These are phyloP conservation scores for Hanseniaspora meyeri DNA, from an alignment of 805 yeast species.

Conservation along the genomic window DNA sequence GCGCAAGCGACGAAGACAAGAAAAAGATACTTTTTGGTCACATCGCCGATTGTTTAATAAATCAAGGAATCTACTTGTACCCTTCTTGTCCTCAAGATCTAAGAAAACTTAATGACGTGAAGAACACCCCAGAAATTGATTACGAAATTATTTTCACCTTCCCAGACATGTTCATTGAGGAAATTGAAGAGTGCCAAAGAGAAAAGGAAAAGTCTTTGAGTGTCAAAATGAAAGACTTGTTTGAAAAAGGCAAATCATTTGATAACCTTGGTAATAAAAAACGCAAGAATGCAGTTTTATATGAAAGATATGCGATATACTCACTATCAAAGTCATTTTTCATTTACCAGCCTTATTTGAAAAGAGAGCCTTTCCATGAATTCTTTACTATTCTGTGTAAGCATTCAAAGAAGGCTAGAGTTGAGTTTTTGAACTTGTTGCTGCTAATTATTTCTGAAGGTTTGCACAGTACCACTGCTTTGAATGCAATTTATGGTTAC, in stretches of 20 bases:
- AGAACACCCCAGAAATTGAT: not conserved
- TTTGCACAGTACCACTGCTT: slow-evolving; percentile 42
- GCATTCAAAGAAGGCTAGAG: slow-evolving; percentile 58
- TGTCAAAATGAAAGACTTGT: not conserved
- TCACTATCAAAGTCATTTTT: slow-evolving; percentile 59
- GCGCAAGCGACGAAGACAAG: not conserved
- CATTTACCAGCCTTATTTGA: slow-evolving; percentile 53
- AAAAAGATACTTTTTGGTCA: not conserved
- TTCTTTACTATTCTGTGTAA: slow-evolving; percentile 56
- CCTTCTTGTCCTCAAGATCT: not conserved
- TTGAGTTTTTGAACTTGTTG: slow-evolving; percentile 58
- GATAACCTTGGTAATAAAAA: slow-evolving; percentile 18
- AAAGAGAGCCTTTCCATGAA: slow-evolving; percentile 52
- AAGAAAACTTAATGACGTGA: not conserved
- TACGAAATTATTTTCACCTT: not conserved
- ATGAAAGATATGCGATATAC: slow-evolving; percentile 66
- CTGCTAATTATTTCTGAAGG: slow-evolving; percentile 68
- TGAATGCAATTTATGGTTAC: slow-evolving; percentile 51
- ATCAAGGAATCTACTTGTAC: not conserved
- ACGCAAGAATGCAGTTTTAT: slow-evolving; percentile 49
- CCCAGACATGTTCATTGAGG: not conserved
- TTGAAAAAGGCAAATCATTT: not conserved
- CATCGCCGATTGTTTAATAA: not conserved
- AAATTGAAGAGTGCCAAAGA: not conserved
- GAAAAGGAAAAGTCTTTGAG: not conserved